Conservation (phyloP, 805 yeast species). For the Ogataea paraovalis region DNA sequence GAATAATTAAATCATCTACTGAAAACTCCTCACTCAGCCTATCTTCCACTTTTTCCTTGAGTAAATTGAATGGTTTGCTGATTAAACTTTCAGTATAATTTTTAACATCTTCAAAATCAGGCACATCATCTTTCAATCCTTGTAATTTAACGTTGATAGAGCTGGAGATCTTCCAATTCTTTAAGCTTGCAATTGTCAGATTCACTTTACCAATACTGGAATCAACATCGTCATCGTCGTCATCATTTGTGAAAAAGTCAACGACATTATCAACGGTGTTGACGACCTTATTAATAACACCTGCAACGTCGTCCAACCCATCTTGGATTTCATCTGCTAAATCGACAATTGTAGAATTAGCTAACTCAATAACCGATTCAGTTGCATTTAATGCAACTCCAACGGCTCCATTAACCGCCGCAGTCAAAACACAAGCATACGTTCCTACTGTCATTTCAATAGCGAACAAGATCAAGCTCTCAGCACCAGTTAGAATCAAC, state of each 20-base stretch:
- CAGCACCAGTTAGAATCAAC: slow-evolving; percentile 51
- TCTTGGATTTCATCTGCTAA: slow-evolving; percentile 60
- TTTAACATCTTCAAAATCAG: slow-evolving; percentile 62
- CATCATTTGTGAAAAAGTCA: slow-evolving; percentile 49
- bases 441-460: slow-evolving; percentile 81
- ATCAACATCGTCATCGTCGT: slow-evolving; percentile 31
- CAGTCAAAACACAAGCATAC: slow-evolving; percentile 73
- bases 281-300: slow-evolving; percentile 52
- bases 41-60: slow-evolving; percentile 37
- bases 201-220: slow-evolving; percentile 44
- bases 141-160: slow-evolving; percentile 57
- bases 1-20: slow-evolving; percentile 35
- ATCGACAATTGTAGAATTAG: slow-evolving; percentile 54
- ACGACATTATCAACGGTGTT: slow-evolving; percentile 40
- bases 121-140: slow-evolving; percentile 47
- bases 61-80: slow-evolving; percentile 52
- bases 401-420: slow-evolving; percentile 69
- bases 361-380: slow-evolving; percentile 52
- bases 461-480: slow-evolving; percentile 56
- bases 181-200: slow-evolving; percentile 51
- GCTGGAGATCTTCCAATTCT: slow-evolving; percentile 60
- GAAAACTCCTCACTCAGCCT: slow-evolving; percentile 17
- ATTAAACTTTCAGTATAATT: slow-evolving; percentile 54
- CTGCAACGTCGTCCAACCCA: slow-evolving; percentile 60
- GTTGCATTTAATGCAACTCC: slow-evolving; percentile 73